Evolutionary conservation across 2,329 filamentous ascomycete genomes (phyloP).

Genomic region (Arachnomyces sp.): DNA sequence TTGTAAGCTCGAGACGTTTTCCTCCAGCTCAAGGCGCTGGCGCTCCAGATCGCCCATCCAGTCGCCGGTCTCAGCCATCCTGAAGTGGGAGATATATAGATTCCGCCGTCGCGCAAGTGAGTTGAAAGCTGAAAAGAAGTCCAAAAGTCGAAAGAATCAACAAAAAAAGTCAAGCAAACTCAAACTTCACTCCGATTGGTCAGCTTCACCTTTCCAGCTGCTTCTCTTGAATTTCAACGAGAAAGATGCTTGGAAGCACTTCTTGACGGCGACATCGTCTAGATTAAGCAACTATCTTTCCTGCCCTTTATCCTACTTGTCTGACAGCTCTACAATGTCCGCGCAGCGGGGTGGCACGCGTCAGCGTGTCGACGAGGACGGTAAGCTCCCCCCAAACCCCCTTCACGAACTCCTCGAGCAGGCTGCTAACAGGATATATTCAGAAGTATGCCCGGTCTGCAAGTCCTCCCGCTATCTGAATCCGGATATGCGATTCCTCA

Average conservation of each 20-base stretch:
- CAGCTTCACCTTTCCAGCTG: slow-evolving; percentile 5
- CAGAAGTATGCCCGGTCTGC: slow-evolving; percentile 91
- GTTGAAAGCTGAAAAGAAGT: not conserved
- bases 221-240: not conserved
- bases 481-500: slow-evolving; percentile 84
- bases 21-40: slow-evolving; percentile 66
- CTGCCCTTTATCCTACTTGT: slow-evolving; percentile 5
- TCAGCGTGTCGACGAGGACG: slow-evolving; percentile 35
- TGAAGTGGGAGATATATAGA: slow-evolving; percentile 6
- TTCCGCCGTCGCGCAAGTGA: slow-evolving; percentile 1
- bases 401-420: not conserved
- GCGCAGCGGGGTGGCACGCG: slow-evolving; percentile 23
- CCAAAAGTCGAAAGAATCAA: not conserved
- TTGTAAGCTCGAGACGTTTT: slow-evolving; percentile 63
- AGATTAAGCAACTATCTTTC: slow-evolving; percentile 5
- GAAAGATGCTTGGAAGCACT: not conserved
- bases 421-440: slow-evolving; percentile 9
- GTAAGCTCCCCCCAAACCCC: slow-evolving; percentile 18
- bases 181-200: slow-evolving; percentile 11
- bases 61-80: slow-evolving; percentile 34
- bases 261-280: not conserved
- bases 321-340: slow-evolving; percentile 19
- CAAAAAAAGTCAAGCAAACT: not conserved
- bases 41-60: slow-evolving; percentile 62
- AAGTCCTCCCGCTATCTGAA: slow-evolving; percentile 95